These are phyloP conservation scores for Pythium graminicola DNA, from an alignment of 352 stramenopile species.

Conservation along the genomic window DNA sequence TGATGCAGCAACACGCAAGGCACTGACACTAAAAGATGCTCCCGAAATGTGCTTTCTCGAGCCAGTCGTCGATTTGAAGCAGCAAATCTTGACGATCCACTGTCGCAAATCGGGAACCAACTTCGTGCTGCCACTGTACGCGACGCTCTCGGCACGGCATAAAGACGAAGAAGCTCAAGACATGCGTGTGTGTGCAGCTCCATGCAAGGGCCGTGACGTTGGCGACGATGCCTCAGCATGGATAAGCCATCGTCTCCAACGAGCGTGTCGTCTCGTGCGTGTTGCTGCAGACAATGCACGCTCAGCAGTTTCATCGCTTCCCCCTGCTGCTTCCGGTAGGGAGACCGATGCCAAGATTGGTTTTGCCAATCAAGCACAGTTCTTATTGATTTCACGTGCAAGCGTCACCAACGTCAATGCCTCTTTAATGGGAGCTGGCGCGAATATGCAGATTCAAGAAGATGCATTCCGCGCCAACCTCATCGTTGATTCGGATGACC, in stretches of 20 bases:
- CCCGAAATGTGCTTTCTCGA: constrained; percentile 56
- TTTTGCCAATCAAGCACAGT: constrained; percentile 73
- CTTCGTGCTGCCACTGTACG: constrained; percentile 6
- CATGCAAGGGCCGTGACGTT: constrained; percentile 47
- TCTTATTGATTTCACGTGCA: constrained; percentile 49
- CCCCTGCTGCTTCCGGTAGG: neutral
- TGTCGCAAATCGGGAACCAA: constrained; percentile 10
- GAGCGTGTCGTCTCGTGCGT: constrained; percentile 63
- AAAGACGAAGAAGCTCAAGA: constrained; percentile 22
- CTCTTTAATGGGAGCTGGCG: constrained; percentile 27
- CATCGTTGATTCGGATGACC: constrained; percentile 46
- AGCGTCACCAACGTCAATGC: constrained; percentile 51
- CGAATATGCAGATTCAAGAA: constrained; percentile 36
- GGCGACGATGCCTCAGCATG: constrained; percentile 47
- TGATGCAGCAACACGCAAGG: constrained; percentile 38
- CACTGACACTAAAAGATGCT: constrained; percentile 51
- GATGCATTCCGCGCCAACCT: constrained; percentile 72
- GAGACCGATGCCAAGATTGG: constrained; percentile 36
- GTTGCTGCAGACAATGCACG: constrained; percentile 43
- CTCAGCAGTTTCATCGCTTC: neutral
- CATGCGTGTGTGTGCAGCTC: constrained; percentile 46
- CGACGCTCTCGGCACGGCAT: neutral
- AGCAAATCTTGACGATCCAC: constrained; percentile 48
- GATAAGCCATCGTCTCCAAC: constrained; percentile 55
- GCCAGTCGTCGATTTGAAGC: constrained; percentile 50